Percentiles rank a stretch among this genome's conserved stretches.
Conservation (phyloP, 2,329 filamentous ascomycete species). For the Furcasterigmium furcatum region DNA sequence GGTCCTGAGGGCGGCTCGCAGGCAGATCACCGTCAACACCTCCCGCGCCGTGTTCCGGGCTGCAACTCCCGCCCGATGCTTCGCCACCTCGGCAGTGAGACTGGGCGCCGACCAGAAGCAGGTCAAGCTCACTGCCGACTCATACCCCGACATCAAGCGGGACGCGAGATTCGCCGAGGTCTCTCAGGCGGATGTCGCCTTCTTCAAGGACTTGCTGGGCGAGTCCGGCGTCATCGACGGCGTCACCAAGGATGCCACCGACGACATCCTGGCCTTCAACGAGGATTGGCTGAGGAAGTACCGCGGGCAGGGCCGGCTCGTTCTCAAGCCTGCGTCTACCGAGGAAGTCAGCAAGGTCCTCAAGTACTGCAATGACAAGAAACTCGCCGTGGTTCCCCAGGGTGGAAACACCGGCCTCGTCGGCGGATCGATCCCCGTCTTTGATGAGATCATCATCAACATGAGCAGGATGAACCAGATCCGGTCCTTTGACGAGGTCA, state of each 20-base stretch:
- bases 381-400: conserved; percentile 91
- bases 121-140: conserved; percentile 76
- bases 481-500: conserved; percentile 87
- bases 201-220: conserved; percentile 80
- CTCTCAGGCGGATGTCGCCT: conserved; percentile 73
- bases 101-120: conserved; percentile 8
- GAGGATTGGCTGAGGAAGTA: conserved; percentile 99
- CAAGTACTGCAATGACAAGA: conserved; percentile 91
- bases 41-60: background rate
- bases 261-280: conserved; percentile 90
- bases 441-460: conserved; percentile 96
- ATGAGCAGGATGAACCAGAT: conserved; percentile 89
- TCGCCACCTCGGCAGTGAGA: conserved; percentile 10
- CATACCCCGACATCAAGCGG: conserved; percentile 79
- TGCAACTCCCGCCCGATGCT: background rate
- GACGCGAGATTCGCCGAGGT: conserved; percentile 72
- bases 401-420: conserved; percentile 96
- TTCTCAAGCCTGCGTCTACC: conserved; percentile 80
- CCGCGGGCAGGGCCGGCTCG: conserved; percentile 81
- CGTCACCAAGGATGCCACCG: conserved; percentile 65
- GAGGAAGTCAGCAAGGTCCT: conserved; percentile 89
- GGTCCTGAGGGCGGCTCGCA: conserved; percentile 12
- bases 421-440: conserved; percentile 92
- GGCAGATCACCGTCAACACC: conserved; percentile 10
- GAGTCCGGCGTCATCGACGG: conserved; percentile 83